Percentiles rank a stretch among this genome's conserved stretches.
Evolutionary conservation across 495 filamentous ascomycete species (phyloP).

Genomic region (Aspergillus sclerotiicarbonarius): DNA sequence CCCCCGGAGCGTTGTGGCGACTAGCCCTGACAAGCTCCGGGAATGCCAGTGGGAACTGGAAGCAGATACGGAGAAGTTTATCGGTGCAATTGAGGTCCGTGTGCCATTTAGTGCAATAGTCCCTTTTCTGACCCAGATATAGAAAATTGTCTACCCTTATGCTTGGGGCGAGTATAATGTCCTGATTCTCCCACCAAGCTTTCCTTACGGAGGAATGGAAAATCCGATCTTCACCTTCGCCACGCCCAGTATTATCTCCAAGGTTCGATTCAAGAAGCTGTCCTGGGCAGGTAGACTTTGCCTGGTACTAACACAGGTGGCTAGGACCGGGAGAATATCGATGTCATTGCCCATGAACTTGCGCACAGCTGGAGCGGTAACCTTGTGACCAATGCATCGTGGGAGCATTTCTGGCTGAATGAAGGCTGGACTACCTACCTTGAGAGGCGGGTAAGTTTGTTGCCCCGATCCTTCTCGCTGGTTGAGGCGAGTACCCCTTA

Average conservation of each 20-base stretch:
- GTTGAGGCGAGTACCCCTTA: not conserved
- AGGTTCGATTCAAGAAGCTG: conserved; percentile 31
- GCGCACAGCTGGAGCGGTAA: conserved; percentile 93
- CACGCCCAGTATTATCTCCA: conserved; percentile 86
- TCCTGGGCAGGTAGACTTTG: not conserved
- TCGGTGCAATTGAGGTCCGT: conserved; percentile 73
- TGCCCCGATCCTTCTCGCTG: not conserved
- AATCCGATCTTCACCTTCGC: conserved; percentile 93
- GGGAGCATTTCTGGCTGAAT: conserved; percentile 98
- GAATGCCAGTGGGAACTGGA: conserved; percentile 89
- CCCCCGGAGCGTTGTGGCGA: conserved; percentile 77
- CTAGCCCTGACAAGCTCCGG: conserved; percentile 80
- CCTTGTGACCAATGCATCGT: conserved; percentile 81
- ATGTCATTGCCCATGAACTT: conserved; percentile 95
- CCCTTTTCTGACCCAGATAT: conserved; percentile 3
- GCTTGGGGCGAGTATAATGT: conserved; percentile 95
- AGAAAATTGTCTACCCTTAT: conserved; percentile 81
- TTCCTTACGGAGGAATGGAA: conserved; percentile 91
- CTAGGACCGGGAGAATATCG: conserved; percentile 83
- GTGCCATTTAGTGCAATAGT: conserved; percentile 8
- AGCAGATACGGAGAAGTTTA: conserved; percentile 83
- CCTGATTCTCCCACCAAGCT: conserved; percentile 83
- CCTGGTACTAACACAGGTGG: not conserved
- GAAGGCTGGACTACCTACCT: conserved; percentile 96
- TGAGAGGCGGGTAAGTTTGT: conserved; percentile 63